Percentiles rank a stretch among this genome's conserved stretches.
phyloP scores from a whole-genome alignment of 352 stramenopile genomes.

The Phytophthora pistaciae region DNA sequence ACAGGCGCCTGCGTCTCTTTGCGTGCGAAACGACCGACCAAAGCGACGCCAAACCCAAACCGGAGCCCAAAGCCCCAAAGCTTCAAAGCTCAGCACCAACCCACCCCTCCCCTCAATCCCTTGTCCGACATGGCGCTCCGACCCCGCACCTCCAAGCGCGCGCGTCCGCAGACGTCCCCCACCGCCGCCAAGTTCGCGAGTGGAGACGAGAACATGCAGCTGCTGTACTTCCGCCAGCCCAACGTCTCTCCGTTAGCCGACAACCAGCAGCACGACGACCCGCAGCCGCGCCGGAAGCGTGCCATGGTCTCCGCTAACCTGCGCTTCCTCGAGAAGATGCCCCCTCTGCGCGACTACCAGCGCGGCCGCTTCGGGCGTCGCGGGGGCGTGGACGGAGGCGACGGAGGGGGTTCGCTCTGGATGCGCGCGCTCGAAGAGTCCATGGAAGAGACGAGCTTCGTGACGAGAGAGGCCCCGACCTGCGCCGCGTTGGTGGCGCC shows the following conservation, averaged over 20 bases:
- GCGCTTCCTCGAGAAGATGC: constrained; percentile 76
- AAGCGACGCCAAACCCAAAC: constrained; percentile 8
- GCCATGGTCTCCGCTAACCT: constrained; percentile 65
- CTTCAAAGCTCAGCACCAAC: neutral
- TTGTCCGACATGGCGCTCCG: constrained; percentile 30
- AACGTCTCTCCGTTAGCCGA: constrained; percentile 7
- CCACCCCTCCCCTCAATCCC: neutral
- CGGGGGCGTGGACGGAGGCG: constrained; percentile 70
- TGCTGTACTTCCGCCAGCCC: neutral
- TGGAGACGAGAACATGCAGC: constrained; percentile 22
- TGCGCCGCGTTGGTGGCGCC: constrained; percentile 57
- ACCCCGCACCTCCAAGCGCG: constrained; percentile 28
- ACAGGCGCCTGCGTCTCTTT: constrained; percentile 33
- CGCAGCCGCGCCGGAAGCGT: constrained; percentile 56
- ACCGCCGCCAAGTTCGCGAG: constrained; percentile 22
- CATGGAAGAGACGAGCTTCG: constrained; percentile 78
- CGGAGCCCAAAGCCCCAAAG: neutral
- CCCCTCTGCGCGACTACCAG: constrained; percentile 66
- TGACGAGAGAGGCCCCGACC: constrained; percentile 50
- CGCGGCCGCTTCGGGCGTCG: constrained; percentile 64
- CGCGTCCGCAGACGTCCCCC: constrained; percentile 32
- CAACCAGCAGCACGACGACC: constrained; percentile 19
- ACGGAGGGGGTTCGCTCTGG: constrained; percentile 42
- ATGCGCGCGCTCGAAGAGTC: constrained; percentile 74
- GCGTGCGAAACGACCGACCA: constrained; percentile 32